Conservation (phyloP, 140 eudicot species). For the Artemisia princeps region DNA sequence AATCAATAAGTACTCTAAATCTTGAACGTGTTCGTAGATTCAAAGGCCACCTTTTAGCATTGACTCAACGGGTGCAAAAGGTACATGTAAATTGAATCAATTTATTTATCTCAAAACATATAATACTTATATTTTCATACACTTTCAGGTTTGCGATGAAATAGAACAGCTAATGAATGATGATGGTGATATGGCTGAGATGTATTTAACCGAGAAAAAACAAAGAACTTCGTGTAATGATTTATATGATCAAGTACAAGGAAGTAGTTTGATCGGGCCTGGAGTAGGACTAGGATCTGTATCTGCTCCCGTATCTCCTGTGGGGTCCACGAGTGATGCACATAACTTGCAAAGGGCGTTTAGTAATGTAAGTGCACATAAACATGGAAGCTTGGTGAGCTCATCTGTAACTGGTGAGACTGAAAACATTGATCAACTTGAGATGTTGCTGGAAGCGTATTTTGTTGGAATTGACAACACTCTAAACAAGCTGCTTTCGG, state of each 20-base stretch:
- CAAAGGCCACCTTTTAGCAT: conserved; percentile 85
- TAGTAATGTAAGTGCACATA: conserved; percentile 70
- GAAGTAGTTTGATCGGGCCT: conserved; percentile 21
- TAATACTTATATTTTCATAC: not conserved
- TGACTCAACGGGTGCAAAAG: conserved; percentile 98
- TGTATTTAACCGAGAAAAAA: conserved; percentile 94
- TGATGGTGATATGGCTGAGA: conserved; percentile 99
- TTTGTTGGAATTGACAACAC: conserved; percentile 79
- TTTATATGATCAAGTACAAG: conserved; percentile 44
- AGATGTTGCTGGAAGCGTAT: conserved; percentile 96
- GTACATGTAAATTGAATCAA: conserved; percentile 22
- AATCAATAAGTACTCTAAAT: conserved; percentile 85
- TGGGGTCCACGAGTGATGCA: conserved; percentile 47
- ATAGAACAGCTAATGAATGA: conserved; percentile 96
- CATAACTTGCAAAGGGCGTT: conserved; percentile 66
- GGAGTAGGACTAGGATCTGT: conserved; percentile 38
- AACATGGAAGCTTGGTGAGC: conserved; percentile 64
- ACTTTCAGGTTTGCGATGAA: conserved; percentile 82
- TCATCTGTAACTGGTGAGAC: conserved; percentile 61
- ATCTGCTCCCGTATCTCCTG: conserved; percentile 95
- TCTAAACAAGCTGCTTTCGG: conserved; percentile 76
- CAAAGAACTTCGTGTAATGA: conserved; percentile 51
- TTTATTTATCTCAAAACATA: conserved; percentile 1
- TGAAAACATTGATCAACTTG: conserved; percentile 93
- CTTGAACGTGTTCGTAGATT: conserved; percentile 92